phyloP scores from a whole-genome alignment of 2,329 filamentous ascomycete species.

The Pseudocercospora fijiensis region DNA sequence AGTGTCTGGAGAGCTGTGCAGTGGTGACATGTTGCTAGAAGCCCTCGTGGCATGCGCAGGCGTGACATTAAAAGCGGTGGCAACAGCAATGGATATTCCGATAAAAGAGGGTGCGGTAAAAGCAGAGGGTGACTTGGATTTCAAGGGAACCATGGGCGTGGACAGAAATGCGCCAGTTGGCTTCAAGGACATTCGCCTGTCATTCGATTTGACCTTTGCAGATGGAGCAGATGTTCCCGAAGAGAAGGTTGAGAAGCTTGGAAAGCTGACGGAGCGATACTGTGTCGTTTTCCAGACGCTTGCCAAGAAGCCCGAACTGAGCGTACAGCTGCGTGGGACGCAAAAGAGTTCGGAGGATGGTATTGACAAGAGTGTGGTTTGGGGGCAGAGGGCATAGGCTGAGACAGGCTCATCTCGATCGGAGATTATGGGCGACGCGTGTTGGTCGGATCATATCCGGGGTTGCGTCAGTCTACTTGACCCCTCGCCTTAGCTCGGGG shows the following conservation, averaged over 20 bases:
- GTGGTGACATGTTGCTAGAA: slow-evolving; percentile 53
- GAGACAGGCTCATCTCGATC: background rate
- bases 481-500: too few relatives aligned
- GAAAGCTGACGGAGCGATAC: slow-evolving; percentile 52
- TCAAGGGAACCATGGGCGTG: slow-evolving; percentile 52
- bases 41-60: slow-evolving; percentile 53
- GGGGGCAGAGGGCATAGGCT: slow-evolving; percentile 19
- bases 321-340: slow-evolving; percentile 35
- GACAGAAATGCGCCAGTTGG: slow-evolving; percentile 49
- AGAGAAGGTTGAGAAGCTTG: slow-evolving; percentile 47
- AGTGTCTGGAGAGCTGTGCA: slow-evolving; percentile 51
- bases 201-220: slow-evolving; percentile 46
- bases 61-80: slow-evolving; percentile 53
- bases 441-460: too few relatives aligned
- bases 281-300: slow-evolving; percentile 49
- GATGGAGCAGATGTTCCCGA: slow-evolving; percentile 41
- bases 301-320: slow-evolving; percentile 40
- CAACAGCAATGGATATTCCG: slow-evolving; percentile 49
- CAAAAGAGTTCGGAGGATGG: slow-evolving; percentile 32
- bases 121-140: slow-evolving; percentile 52
- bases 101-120: slow-evolving; percentile 45
- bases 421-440: background rate
- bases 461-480: too few relatives aligned
- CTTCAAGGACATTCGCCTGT: slow-evolving; percentile 48
- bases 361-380: slow-evolving; percentile 31